Evolutionary conservation across 1,139 yeast species (phyloP).

Genomic region (Suhomyces yuchorum): DNA sequence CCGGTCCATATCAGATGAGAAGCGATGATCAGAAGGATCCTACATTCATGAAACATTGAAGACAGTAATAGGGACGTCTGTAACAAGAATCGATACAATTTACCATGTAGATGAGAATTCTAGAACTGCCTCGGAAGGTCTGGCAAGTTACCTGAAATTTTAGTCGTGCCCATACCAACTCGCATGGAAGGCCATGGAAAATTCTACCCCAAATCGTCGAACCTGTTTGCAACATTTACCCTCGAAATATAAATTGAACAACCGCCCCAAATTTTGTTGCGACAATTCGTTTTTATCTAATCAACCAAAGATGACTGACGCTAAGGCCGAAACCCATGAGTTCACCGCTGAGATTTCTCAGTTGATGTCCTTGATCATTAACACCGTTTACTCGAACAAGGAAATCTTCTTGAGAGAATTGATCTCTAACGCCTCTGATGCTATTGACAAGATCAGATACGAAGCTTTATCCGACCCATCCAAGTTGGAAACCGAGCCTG

Average conservation of each 20-base stretch:
- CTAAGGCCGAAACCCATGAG: conserved; percentile 80
- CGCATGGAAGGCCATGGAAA: conserved; percentile 40
- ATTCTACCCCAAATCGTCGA: conserved; percentile 23
- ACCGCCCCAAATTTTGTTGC: conserved; percentile 10
- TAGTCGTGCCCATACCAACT: conserved; percentile 12
- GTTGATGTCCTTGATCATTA: conserved; percentile 99
- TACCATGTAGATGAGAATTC: too few relatives aligned
- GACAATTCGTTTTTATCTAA: conserved; percentile 7
- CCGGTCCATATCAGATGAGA: too few relatives aligned
- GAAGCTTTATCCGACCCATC: conserved; percentile 93
- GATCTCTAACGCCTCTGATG: conserved; percentile 97
- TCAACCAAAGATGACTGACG: conserved; percentile 50
- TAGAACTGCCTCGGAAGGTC: background rate
- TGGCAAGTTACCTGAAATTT: background rate
- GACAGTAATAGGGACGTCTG: too few relatives aligned
- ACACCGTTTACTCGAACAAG: conserved; percentile 99
- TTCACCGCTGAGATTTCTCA: conserved; percentile 99
- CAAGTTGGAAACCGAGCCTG: conserved; percentile 92
- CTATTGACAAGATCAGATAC: conserved; percentile 95
- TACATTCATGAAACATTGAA: too few relatives aligned
- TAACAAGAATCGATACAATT: too few relatives aligned
- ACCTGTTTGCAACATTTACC: conserved; percentile 12
- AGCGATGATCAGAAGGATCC: too few relatives aligned
- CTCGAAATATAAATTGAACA: conserved; percentile 9
- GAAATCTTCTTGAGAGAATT: conserved; percentile 99